Percentiles rank a stretch among this genome's conserved stretches.
phyloP scores from a whole-genome alignment of 1,139 yeast genomes.

The Ashbya aceris region DNA sequence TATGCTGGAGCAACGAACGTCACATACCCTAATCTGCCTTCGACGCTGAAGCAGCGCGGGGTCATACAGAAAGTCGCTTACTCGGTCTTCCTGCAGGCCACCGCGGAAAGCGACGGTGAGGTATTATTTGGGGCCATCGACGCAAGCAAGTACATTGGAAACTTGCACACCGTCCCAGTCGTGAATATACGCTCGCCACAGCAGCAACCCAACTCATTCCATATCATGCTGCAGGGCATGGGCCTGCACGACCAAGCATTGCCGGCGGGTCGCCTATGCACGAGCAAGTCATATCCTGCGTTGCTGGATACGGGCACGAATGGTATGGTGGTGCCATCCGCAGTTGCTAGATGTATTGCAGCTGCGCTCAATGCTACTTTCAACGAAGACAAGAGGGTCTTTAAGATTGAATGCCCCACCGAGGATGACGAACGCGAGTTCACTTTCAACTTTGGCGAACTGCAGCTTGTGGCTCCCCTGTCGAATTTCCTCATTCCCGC shows the following conservation, averaged over 20 bases:
- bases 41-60: constrained; percentile 43
- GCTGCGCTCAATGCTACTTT: constrained; percentile 33
- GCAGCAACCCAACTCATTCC: constrained; percentile 28
- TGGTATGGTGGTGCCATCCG: constrained; percentile 42
- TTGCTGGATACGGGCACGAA: constrained; percentile 67
- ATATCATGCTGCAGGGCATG: constrained; percentile 38
- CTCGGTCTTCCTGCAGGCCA: constrained; percentile 40
- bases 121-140: constrained; percentile 52
- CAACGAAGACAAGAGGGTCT: constrained; percentile 30
- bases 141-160: constrained; percentile 38
- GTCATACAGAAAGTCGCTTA: constrained; percentile 43
- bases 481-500: constrained; percentile 29
- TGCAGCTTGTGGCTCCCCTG: constrained; percentile 40
- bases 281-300: constrained; percentile 33
- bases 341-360: constrained; percentile 36
- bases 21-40: constrained; percentile 49
- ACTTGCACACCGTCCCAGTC: constrained; percentile 37
- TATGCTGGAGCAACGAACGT: constrained; percentile 20
- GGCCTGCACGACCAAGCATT: constrained; percentile 29
- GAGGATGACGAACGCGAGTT: constrained; percentile 18
- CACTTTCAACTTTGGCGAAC: constrained; percentile 45
- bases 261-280: constrained; percentile 22
- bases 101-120: constrained; percentile 33
- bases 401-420: constrained; percentile 29
- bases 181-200: constrained; percentile 30